Percentiles rank a stretch among this genome's conserved stretches.
Conservation (phyloP, 805 yeast genomes). For the Yamadazyma paraphyllophila region DNA sequence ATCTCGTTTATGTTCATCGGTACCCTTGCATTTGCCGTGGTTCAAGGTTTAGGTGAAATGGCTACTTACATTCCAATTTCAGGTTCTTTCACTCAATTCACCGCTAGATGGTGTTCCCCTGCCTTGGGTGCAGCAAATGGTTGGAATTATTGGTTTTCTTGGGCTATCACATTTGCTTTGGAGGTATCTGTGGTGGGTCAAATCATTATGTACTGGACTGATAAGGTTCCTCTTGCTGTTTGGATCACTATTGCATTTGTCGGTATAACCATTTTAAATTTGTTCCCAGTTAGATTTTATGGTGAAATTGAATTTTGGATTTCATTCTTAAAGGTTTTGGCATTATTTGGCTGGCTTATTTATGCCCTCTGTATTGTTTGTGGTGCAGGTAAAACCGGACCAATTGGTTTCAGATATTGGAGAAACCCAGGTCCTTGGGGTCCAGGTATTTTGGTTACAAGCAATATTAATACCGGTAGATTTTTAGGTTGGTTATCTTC, state of each 20-base stretch:
- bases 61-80: conserved; percentile 72
- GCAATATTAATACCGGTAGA: conserved; percentile 50
- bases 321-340: conserved; percentile 62
- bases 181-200: conserved; percentile 74
- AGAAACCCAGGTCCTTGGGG: conserved; percentile 78
- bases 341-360: conserved; percentile 68
- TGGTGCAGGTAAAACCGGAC: conserved; percentile 69
- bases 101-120: conserved; percentile 67
- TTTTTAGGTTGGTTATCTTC: conserved; percentile 71
- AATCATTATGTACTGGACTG: conserved; percentile 62
- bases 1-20: conserved; percentile 68
- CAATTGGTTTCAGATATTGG: conserved; percentile 80
- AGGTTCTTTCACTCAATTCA: conserved; percentile 67
- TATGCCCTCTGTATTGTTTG: conserved; percentile 70
- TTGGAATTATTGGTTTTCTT: conserved; percentile 73
- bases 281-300: conserved; percentile 66
- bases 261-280: conserved; percentile 49
- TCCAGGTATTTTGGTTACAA: conserved; percentile 51
- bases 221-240: conserved; percentile 65
- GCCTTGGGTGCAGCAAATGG: conserved; percentile 72
- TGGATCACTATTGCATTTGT: conserved; percentile 72
- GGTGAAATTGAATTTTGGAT: conserved; percentile 81
- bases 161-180: conserved; percentile 75
- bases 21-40: conserved; percentile 59
- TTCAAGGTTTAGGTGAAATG: conserved; percentile 78